These are phyloP conservation scores for Pleurotus djamor DNA, from an alignment of 768 basidiomycete species.

Conservation along the genomic window DNA sequence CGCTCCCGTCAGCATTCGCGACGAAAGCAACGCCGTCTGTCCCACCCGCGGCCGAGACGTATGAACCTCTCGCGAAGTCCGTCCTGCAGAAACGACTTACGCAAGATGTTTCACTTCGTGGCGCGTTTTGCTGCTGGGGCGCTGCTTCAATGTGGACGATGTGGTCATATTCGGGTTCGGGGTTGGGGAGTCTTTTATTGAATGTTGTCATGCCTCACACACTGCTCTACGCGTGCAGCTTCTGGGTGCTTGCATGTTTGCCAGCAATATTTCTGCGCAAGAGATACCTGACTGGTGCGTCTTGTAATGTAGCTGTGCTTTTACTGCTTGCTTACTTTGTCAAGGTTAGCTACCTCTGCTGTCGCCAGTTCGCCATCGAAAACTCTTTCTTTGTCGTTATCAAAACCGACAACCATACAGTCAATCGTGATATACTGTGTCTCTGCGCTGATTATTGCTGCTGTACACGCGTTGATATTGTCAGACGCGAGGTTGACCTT, in stretches of 20 bases:
- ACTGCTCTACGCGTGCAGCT: conserved; percentile 32
- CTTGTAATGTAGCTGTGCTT: background rate
- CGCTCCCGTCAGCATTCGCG: conserved; percentile 41
- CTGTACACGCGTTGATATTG: conserved; percentile 37
- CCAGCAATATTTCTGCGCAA: conserved; percentile 62
- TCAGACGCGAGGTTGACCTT: conserved; percentile 44
- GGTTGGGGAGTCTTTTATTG: conserved; percentile 26
- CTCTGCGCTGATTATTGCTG: conserved; percentile 42
- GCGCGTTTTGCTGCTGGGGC: conserved; percentile 45
- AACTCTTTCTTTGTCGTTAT: conserved; percentile 40
- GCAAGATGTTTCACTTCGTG: conserved; percentile 49
- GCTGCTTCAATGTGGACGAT: conserved; percentile 35
- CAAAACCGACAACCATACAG: conserved; percentile 43
- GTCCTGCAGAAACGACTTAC: conserved; percentile 61
- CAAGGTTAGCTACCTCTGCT: conserved; percentile 40
- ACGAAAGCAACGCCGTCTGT: conserved; percentile 53
- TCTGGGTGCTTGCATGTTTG: conserved; percentile 52
- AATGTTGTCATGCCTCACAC: conserved; percentile 42
- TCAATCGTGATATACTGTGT: conserved; percentile 43
- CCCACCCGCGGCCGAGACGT: conserved; percentile 55
- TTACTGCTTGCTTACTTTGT: background rate
- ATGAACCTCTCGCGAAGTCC: conserved; percentile 64
- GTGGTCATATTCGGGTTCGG: conserved; percentile 43
- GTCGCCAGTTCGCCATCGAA: conserved; percentile 50
- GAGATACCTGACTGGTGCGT: conserved; percentile 56